These are phyloP conservation scores for Beauveria scarabaeidicola DNA, from an alignment of 2,329 filamentous ascomycete genomes.

Conservation along the genomic window DNA sequence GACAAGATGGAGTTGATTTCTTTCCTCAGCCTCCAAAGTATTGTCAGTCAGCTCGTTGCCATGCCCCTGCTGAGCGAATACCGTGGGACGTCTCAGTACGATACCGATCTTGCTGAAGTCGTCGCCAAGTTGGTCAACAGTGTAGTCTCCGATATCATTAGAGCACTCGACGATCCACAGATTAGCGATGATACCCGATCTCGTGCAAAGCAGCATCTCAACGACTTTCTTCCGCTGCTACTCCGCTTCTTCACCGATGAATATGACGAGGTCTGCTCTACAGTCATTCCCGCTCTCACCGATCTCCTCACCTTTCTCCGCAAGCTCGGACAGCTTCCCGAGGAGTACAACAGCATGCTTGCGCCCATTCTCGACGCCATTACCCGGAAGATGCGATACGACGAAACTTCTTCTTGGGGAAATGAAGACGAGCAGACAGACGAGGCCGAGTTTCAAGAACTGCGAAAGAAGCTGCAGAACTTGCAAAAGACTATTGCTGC, in stretches of 20 bases:
- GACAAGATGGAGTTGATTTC: constrained; percentile 93
- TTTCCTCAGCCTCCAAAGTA: constrained; percentile 78
- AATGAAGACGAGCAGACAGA: constrained; percentile 92
- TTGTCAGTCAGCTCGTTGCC: constrained; percentile 76
- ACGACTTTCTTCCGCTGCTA: constrained; percentile 76
- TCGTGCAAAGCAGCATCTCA: constrained; percentile 73
- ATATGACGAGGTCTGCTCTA: constrained; percentile 95
- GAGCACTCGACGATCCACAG: constrained; percentile 63
- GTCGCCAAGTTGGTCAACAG: constrained; percentile 95
- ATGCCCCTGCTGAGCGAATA: constrained; percentile 74
- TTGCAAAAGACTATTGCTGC: constrained; percentile 88
- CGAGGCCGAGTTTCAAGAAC: constrained; percentile 93
- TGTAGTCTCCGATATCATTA: constrained; percentile 77
- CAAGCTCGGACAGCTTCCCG: constrained; percentile 65
- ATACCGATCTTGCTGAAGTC: constrained; percentile 89
- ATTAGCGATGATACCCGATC: constrained; percentile 56
- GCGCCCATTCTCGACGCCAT: constrained; percentile 85
- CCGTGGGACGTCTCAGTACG: constrained; percentile 76
- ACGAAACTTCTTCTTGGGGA: constrained; percentile 89
- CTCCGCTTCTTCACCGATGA: constrained; percentile 95
- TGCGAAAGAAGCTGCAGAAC: constrained; percentile 81
- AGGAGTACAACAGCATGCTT: constrained; percentile 72
- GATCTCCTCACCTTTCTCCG: constrained; percentile 88
- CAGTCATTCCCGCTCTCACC: constrained; percentile 85
- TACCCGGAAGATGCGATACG: constrained; percentile 93